Evolutionary conservation across 2,329 filamentous ascomycete genomes (phyloP), one percentile per base, ranked within the genome.

Genomic region (Thermomyces lanuginosus): DNA sequence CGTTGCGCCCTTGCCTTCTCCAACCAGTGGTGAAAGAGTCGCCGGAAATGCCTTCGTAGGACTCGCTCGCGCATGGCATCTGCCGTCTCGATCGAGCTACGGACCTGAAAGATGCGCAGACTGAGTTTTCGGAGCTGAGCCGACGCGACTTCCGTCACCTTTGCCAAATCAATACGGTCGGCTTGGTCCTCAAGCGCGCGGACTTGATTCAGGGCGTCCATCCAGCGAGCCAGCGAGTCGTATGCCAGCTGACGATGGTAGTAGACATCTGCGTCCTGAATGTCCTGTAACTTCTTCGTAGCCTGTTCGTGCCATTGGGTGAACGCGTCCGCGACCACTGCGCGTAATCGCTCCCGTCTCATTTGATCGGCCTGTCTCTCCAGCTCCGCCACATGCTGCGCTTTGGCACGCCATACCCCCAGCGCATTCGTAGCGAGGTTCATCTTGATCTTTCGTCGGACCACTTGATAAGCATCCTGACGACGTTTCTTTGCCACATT

Each of bases 1-100:
- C 43, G 30, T 24, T 41, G 42, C 29, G 34, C 27, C 25, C 45
- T 41, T 18, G 61, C 53, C 28, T 57, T 59, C 9, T 61, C 58
- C 8, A 53, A 41, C 68, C 69, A 74, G 33, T 63, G 59, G 13
- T 62, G 53, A 25, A 73, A 46, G 53, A 72, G 65, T 16, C 58
- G 58, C 30, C 63, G 56, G 15, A 61, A 49, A 42, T 72, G 69
- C 34, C 64, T 64, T 29, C 64, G 56, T 19, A 63, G 53, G 34
- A 64, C 68, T 10, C 67, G 52, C 10, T 61, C 55, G 26, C 55
- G 52, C 35, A 72, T 49, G 5, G 65, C 63, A 18, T 62, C 51
- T 0, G 66, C 65, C 21, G 57, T 67, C 30, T 69, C 60, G 6
- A 55, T 45, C 13, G 57, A 57, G 27, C 60, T 59, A 13, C 55